Percentiles rank a stretch among this genome's conserved stretches.
phyloP scores from a whole-genome alignment of 345 rosid species.

The Citrus trifoliata region DNA sequence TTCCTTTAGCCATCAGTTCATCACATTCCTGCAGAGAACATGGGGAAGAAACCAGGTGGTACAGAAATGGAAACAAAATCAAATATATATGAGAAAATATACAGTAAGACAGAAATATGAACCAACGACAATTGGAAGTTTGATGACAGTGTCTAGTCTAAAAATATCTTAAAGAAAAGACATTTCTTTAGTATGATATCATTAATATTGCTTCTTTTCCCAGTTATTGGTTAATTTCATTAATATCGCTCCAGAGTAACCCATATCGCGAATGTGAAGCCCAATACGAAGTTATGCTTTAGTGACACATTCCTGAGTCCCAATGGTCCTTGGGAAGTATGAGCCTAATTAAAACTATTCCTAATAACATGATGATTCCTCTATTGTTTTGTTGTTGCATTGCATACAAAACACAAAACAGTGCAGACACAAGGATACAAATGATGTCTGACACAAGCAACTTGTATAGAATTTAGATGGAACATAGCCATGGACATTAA shows the following conservation, averaged over 20 bases:
- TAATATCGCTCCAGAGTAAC: neutral
- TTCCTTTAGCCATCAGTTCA: constrained; percentile 42
- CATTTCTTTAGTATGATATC: neutral
- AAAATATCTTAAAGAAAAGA: neutral
- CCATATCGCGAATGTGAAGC: neutral
- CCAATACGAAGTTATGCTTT: neutral
- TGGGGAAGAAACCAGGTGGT: neutral
- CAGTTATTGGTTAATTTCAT: neutral
- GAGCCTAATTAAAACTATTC: too few relatives aligned
- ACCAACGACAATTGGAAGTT: neutral
- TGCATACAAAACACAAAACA: neutral
- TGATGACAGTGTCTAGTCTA: neutral
- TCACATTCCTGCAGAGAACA: constrained; percentile 43
- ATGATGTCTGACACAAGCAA: neutral
- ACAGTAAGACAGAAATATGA: neutral
- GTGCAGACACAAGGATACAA: neutral
- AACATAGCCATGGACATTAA: neutral
- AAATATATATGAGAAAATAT: neutral
- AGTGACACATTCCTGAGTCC: neutral
- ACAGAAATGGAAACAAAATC: neutral
- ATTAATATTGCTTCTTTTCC: neutral
- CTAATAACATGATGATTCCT: neutral
- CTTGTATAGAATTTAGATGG: neutral
- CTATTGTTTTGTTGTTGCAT: neutral
- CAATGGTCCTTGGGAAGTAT: neutral